Base-by-base conservation (phyloP, 2,329 filamentous ascomycete genomes). In the Fusarium redolens region DNA sequence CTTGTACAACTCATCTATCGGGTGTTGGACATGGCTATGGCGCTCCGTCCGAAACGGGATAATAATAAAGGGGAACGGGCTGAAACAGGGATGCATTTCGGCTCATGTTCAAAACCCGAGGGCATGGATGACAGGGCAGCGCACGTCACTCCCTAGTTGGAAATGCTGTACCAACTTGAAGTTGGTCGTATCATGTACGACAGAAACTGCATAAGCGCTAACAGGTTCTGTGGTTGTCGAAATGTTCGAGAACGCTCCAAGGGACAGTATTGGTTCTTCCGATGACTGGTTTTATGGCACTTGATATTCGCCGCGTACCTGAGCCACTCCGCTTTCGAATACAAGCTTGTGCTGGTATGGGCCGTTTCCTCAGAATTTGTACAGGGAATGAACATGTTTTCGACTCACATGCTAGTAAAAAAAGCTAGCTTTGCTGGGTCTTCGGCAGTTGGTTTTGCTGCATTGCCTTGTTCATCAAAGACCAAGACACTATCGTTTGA, bases 61-160 rank as follows among this genome's bases (percentile, higher is more conserved):
- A 43, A 58, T 63, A 61, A 71, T 73, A 55, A 73, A 71, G 70
- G 71, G 47, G 56, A 55, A 52, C 28, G 55, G 59, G 62, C 67
- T 74, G 71, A 74, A 73, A 73, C 71, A 73, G 71, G 71, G 62
- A 73, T 74, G 54, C 41, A 61, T 44, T 61, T 57, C 35, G 31
- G 40, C 40, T 61, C 51, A 61, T 45, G 31, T 50, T 48, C 37
- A 55, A 52, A 28, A 68, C 54, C 71, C 63, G 58, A 71, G 47
- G 43, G 44, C 47, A 54, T 50, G 67, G 65, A 54, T 62, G 56
- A 20, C 62, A 66, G 43, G 33, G 40, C 38, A 45, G 44, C 40
- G 33, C 65, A 69, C 58, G 50, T 69, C 62, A 71, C 45, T 37
- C 30, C 43, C 50, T 57, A 44, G 65, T 43, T 44, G 35, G 18